Base-by-base conservation (phyloP, 2,329 filamentous ascomycete genomes). In the Gaeumannomyces sp. region DNA sequence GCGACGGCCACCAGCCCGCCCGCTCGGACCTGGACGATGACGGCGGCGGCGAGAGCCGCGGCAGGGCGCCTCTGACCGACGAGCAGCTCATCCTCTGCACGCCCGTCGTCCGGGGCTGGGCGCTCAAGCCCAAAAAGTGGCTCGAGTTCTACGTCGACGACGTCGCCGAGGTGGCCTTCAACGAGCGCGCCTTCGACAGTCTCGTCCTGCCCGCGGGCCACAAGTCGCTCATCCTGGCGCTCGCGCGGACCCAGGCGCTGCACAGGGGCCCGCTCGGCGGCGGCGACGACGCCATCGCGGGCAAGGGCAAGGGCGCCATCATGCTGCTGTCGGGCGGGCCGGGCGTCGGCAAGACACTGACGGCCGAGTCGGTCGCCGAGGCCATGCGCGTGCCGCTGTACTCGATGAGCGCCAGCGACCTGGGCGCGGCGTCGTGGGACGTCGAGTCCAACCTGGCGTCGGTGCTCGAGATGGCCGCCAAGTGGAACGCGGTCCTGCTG, bases 311-410 rank as follows among this genome's bases (percentile, higher is more conserved):
- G 1, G 79, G 80, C 7, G 69, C 82, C 0, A 74, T 81, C 3
- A 73, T 82, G 0, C 69, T 83, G 0, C 71, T 83, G 0, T 79
- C 82, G 65, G 80, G 80, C 33, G 75, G 78, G 0, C 80, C 80
- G 0, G 80, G 80, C 31, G 79, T 81, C 0, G 80, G 80, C 7
- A 83, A 83, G 72, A 83, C 80, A 0, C 75, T 77, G 0, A 82
- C 80, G 0, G 80, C 80, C 1, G 68, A 69, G 57, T 72, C 71
- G 1, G 68, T 78, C 0, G 75, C 76, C 7, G 72, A 75, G 62
- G 64, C 63, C 25, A 66, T 63, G 60, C 64, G 71, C 33, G 70
- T 71, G 29, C 76, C 75, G 6, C 67, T 80, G 19, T 73, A 73
- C 63, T 4, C 66, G 27, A 65, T 76, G 31, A 71, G 68, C 28